These are phyloP conservation scores for Trypanosoma melophagium DNA, from an alignment of 208 protist genomes.

Conservation along the genomic window DNA sequence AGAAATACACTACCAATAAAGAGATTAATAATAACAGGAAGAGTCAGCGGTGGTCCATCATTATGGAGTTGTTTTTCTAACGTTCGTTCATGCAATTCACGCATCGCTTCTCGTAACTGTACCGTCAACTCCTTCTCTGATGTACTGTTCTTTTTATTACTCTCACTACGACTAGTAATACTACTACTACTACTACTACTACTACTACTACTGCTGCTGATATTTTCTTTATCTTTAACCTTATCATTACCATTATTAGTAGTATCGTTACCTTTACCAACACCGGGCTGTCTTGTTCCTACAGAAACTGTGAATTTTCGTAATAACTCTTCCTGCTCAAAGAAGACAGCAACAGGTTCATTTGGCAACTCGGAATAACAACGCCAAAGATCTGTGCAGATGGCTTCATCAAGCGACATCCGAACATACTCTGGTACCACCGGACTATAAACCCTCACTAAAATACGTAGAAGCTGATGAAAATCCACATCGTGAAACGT, in stretches of 20 bases:
- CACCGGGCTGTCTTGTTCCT: neutral
- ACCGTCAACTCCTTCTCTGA: neutral
- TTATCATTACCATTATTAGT: neutral
- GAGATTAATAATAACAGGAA: slow-evolving; percentile 26
- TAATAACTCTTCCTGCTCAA: slow-evolving; percentile 3
- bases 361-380: slow-evolving; percentile 33
- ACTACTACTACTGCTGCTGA: no score
- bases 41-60: slow-evolving; percentile 17
- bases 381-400: slow-evolving; percentile 38
- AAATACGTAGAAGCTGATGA: slow-evolving; percentile 16
- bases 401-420: slow-evolving; percentile 20
- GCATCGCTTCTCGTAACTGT: neutral
- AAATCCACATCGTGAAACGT: slow-evolving; percentile 28
- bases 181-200: no score
- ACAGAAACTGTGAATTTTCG: neutral
- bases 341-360: slow-evolving; percentile 33
- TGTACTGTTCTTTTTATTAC: neutral
- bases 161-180: no score
- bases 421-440: slow-evolving; percentile 38
- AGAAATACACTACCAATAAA: slow-evolving; percentile 25
- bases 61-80: slow-evolving; percentile 26
- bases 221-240: no score
- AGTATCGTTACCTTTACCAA: neutral
- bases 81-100: slow-evolving; percentile 15
- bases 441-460: slow-evolving; percentile 30